Evolutionary conservation across 2,329 filamentous ascomycete species (phyloP).

Genomic region (Trichoderma endophyticum): DNA sequence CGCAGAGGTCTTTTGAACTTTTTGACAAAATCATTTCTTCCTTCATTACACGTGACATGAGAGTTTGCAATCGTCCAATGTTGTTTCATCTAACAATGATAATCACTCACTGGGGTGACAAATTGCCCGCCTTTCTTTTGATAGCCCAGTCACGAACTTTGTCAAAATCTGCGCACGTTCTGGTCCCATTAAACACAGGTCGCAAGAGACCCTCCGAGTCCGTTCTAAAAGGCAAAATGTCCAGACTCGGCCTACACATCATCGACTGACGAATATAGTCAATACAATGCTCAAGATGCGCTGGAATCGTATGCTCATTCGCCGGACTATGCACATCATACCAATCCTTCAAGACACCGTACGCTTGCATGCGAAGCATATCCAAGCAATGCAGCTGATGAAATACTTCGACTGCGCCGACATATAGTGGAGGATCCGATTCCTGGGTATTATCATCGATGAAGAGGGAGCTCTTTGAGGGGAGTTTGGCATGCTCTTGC

Average conservation of each 20-base stretch:
- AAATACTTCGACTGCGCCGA: not conserved
- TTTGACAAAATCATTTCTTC: not conserved
- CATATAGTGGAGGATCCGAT: not conserved
- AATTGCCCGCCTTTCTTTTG: not conserved
- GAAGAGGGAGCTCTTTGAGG: not conserved
- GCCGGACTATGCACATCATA: not conserved
- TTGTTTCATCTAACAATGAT: not conserved
- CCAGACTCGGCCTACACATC: not conserved
- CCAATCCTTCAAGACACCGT: not conserved
- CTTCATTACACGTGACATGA: not conserved
- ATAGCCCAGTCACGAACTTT: not conserved
- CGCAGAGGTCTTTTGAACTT: conserved; percentile 3
- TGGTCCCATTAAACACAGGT: not conserved
- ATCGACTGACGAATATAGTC: not conserved
- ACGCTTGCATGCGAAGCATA: not conserved
- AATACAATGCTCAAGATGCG: not conserved
- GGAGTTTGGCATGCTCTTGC: not conserved
- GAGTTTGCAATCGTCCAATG: not conserved
- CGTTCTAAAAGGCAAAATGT: not conserved
- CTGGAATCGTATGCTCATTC: not conserved
- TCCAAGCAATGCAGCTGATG: not conserved
- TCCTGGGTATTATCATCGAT: not conserved
- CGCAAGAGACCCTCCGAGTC: not conserved
- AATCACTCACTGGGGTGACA: not conserved
- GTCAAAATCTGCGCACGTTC: not conserved